Conservation (phyloP, 2,329 filamentous ascomycete species). For the Raffaelea albimanens region DNA sequence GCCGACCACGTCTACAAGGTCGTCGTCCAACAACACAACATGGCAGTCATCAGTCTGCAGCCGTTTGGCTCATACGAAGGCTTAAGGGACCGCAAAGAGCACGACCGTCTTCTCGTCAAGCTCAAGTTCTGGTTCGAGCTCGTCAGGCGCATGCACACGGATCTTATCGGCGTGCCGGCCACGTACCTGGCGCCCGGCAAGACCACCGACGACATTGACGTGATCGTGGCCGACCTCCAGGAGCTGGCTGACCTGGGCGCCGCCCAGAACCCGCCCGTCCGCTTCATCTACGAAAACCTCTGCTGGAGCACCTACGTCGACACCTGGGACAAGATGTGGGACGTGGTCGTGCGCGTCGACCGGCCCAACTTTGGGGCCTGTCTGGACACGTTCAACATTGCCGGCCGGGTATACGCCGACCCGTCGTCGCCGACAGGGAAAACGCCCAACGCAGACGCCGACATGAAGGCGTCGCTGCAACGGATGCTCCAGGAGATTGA, state of each 20-base stretch:
- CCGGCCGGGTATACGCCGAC: slow-evolving; percentile 48
- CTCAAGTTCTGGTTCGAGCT: slow-evolving; percentile 50
- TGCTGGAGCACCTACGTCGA: slow-evolving; percentile 50
- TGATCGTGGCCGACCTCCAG: slow-evolving; percentile 44
- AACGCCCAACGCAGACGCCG: slow-evolving; percentile 28
- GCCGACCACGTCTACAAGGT: slow-evolving; percentile 33
- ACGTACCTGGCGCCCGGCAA: slow-evolving; percentile 36
- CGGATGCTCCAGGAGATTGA: slow-evolving; percentile 37
- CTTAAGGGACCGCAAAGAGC: slow-evolving; percentile 40
- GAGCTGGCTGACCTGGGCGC: slow-evolving; percentile 48
- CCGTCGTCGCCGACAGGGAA: slow-evolving; percentile 34
- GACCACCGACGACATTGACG: slow-evolving; percentile 25
- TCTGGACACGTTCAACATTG: slow-evolving; percentile 56
- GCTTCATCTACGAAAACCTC: slow-evolving; percentile 52
- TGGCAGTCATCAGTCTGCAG: slow-evolving; percentile 45
- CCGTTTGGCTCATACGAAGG: slow-evolving; percentile 59
- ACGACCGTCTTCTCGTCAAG: slow-evolving; percentile 40
- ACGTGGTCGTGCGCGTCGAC: slow-evolving; percentile 43
- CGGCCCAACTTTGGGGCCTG: slow-evolving; percentile 51
- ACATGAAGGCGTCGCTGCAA: slow-evolving; percentile 34
- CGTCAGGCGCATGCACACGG: slow-evolving; percentile 44
- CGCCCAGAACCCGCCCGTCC: slow-evolving; percentile 32
- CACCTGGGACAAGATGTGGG: slow-evolving; percentile 50
- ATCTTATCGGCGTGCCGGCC: slow-evolving; percentile 51
- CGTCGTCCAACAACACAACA: slow-evolving; percentile 33